Base-by-base conservation (phyloP, 305 asterid genomes). In the Plantago lanceolata region DNA sequence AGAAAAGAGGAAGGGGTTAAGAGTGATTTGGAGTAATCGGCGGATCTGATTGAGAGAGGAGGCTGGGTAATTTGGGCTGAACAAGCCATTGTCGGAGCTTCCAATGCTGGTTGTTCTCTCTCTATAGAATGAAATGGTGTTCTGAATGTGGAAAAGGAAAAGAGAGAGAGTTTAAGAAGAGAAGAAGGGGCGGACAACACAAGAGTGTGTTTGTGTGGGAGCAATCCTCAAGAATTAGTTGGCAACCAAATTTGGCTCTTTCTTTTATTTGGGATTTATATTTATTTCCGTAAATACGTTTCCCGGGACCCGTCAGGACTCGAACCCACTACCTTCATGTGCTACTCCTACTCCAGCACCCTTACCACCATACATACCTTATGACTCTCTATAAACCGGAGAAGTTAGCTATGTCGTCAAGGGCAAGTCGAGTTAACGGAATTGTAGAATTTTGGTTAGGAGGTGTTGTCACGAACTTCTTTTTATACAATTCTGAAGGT, bases 21-120 rank as follows among this genome's bases (percentile, higher is more conserved):
- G 18, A 28, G 35, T 44, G 37, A 29, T 63, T 70, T 73, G 33
- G 61, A 40, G 71, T 72, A 62, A 64, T 85, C 85, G 47, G 76
- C 80, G 72, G 94, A 91, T 88, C 96, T 78, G 55, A 76, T 69
- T 45, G 83, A 59, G 53, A 83, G 63, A 53, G 94, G 86, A 59
- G 94, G 86, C 50, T 81, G 90, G 73, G 75, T 49, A 67, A 84
- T 59, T 57, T 78, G 78, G 66, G 90, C 80, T 8, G 95, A 87
- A 64, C 88, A 83, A 52, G 94, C 87, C 76, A 84, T 74, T 49
- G 50, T 12, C 55, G 52, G 63, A 47, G 3, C 12, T 33, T 33
- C 49, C 55, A 48, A 48, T 21, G 35, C 18, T 28, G 44, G 16
- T n/a, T 17, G 14, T 17, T 33, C 0, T 47, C 5, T 4, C 0